Conservation (phyloP, 495 filamentous ascomycete genomes). For the Penicillium samsonianum region DNA sequence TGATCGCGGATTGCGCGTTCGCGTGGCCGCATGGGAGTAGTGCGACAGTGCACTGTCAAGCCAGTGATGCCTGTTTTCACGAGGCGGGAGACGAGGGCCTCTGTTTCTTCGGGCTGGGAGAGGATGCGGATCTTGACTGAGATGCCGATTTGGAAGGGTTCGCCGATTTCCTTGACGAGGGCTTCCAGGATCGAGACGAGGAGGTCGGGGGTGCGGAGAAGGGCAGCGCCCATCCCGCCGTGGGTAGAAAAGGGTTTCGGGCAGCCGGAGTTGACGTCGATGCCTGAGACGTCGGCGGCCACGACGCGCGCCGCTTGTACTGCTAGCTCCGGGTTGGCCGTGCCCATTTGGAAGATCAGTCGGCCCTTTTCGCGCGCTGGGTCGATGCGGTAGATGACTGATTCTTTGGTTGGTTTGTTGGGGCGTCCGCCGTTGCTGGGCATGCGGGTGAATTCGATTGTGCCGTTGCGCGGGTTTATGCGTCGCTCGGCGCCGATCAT, state of each 20-base stretch:
- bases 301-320: conserved; percentile 82
- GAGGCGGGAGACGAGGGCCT: conserved; percentile 70
- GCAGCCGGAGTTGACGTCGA: conserved; percentile 96
- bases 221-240: conserved; percentile 92
- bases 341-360: conserved; percentile 90
- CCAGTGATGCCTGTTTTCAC: conserved; percentile 86
- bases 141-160: conserved; percentile 79
- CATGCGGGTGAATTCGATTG: conserved; percentile 78
- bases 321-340: conserved; percentile 74
- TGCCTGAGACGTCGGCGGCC: conserved; percentile 83
- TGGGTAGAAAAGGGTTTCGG: conserved; percentile 92
- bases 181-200: conserved; percentile 78
- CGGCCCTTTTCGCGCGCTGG: conserved; percentile 68
- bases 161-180: conserved; percentile 74
- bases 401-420: conserved; percentile 57
- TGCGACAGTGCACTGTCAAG: conserved; percentile 92
- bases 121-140: conserved; percentile 94
- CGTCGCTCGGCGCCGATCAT: conserved; percentile 82
- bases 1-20: conserved; percentile 86
- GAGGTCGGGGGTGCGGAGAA: conserved; percentile 78
- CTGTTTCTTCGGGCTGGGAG: conserved; percentile 70
- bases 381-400: conserved; percentile 80
- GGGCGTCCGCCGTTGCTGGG: conserved; percentile 64
- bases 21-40: conserved; percentile 89
- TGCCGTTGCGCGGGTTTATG: conserved; percentile 69